Conservation (phyloP, 129 eudicot genomes). For the Lactuca saligna region DNA sequence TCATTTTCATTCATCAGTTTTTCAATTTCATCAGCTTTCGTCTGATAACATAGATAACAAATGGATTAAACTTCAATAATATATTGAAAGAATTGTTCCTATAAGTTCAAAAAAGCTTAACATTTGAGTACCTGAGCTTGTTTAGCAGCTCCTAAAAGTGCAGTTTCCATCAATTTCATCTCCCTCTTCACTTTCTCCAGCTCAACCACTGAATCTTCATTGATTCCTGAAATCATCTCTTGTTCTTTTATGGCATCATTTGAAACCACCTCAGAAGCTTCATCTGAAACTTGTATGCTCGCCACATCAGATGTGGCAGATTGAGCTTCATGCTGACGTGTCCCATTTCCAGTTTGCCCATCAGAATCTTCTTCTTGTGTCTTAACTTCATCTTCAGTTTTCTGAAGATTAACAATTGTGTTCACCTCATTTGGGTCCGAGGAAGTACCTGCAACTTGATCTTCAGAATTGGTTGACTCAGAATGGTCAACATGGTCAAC, state of each 20-base stretch:
- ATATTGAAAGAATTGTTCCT: not conserved
- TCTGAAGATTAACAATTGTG: slow-evolving; percentile 14
- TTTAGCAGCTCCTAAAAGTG: slow-evolving; percentile 87
- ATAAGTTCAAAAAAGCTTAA: not conserved
- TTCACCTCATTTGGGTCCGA: slow-evolving; percentile 18
- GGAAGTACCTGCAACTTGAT: slow-evolving; percentile 25
- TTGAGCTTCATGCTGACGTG: slow-evolving; percentile 20
- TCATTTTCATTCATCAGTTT: slow-evolving; percentile 90
- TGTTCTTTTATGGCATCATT: slow-evolving; percentile 36
- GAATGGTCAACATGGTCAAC: slow-evolving; percentile 29
- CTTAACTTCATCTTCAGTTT: slow-evolving; percentile 38
- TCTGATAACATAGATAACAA: slow-evolving; percentile 38
- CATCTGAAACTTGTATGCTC: slow-evolving; percentile 32
- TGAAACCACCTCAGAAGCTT: slow-evolving; percentile 31
- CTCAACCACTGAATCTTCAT: slow-evolving; percentile 50
- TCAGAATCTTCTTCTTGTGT: slow-evolving; percentile 38
- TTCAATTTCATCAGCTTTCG: slow-evolving; percentile 97
- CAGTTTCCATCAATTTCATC: slow-evolving; percentile 92
- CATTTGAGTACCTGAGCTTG: slow-evolving; percentile 69
- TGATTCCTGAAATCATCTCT: slow-evolving; percentile 38
- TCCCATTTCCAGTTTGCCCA: slow-evolving; percentile 4
- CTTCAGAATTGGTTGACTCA: slow-evolving; percentile 34
- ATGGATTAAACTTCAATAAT: not conserved
- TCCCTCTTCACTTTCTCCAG: slow-evolving; percentile 83
- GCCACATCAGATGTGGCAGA: slow-evolving; percentile 30